A percentile compares a stretch with the other conserved stretches of the same genome.
phyloP scores from a whole-genome alignment of 1,139 yeast genomes.

The Debaryomycetaceae sp. region DNA sequence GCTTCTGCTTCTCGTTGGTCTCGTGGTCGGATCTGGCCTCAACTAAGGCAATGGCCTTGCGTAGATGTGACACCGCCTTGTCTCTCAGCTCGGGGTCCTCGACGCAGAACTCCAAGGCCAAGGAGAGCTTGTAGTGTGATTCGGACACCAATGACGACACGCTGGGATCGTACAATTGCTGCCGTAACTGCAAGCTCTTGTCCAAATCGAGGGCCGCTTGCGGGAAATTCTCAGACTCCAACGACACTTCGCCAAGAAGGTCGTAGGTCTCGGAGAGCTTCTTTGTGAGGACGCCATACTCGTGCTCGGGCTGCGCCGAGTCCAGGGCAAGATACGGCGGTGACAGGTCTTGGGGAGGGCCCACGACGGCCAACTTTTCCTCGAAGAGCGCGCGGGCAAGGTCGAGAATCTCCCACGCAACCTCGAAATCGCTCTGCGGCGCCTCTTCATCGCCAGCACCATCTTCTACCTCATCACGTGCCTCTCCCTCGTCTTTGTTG shows the following conservation, averaged over 20 bases:
- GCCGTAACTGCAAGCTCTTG: constrained; percentile 52
- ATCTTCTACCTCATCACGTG: constrained; percentile 24
- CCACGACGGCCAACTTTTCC: constrained; percentile 18
- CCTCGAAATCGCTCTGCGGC: constrained; percentile 61
- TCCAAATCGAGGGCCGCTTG: constrained; percentile 72
- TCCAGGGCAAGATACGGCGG: constrained; percentile 35
- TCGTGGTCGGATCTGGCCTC: constrained; percentile 33
- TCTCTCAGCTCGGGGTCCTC: constrained; percentile 46
- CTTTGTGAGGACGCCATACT: constrained; percentile 33
- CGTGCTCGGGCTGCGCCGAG: constrained; percentile 27
- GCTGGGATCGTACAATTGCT: constrained; percentile 45
- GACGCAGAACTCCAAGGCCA: constrained; percentile 70
- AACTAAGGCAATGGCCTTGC: constrained; percentile 59
- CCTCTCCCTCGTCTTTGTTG: constrained; percentile 29
- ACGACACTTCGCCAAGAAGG: constrained; percentile 80
- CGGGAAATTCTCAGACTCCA: constrained; percentile 77
- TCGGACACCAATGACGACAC: constrained; percentile 65
- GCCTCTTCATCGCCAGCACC: constrained; percentile 26
- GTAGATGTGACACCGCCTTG: constrained; percentile 56
- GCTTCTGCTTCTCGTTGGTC: constrained; percentile 27
- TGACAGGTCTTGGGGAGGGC: constrained; percentile 10
- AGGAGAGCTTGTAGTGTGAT: constrained; percentile 75
- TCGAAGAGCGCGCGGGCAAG: constrained; percentile 65
- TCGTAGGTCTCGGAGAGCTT: constrained; percentile 75
- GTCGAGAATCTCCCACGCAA: constrained; percentile 86